phyloP scores from a whole-genome alignment of 805 yeast species.

The Candida morakotiae region DNA sequence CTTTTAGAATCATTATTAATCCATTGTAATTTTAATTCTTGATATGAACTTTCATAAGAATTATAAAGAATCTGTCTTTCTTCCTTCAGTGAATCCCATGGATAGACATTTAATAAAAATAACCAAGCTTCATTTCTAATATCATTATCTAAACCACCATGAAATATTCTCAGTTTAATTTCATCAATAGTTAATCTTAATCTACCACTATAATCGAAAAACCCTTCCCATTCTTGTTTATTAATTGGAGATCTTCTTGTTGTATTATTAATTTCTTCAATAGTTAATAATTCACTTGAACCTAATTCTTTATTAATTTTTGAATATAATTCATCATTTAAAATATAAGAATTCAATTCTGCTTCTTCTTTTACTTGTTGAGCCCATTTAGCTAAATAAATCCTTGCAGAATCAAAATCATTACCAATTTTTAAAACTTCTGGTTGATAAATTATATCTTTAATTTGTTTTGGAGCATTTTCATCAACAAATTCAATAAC shows the following conservation, averaged over 20 bases:
- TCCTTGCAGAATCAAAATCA: constrained; percentile 90
- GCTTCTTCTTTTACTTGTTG: constrained; percentile 90
- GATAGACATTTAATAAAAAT: constrained; percentile 75
- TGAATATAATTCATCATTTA: constrained; percentile 58
- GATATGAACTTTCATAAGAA: constrained; percentile 58
- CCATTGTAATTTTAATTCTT: constrained; percentile 71
- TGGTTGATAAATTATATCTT: constrained; percentile 59
- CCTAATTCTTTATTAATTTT: constrained; percentile 61
- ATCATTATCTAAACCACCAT: constrained; percentile 69
- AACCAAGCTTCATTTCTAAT: constrained; percentile 80
- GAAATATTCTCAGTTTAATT: constrained; percentile 79
- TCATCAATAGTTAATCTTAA: constrained; percentile 70
- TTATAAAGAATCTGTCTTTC: constrained; percentile 61
- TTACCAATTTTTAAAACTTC: constrained; percentile 79
- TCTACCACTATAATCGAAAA: constrained; percentile 77
- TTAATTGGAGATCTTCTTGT: constrained; percentile 68
- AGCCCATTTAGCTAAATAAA: constrained; percentile 96
- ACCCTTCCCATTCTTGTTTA: constrained; percentile 74
- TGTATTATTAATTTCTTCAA: constrained; percentile 54
- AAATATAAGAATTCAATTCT: constrained; percentile 50
- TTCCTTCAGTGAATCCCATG: constrained; percentile 77
- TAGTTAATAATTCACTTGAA: constrained; percentile 50
- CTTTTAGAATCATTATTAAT: constrained; percentile 47
- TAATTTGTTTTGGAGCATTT: constrained; percentile 57
- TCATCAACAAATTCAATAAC: constrained; percentile 64